phyloP scores from a whole-genome alignment of 2,329 filamentous ascomycete species.

The Xylariaceae sp. region DNA sequence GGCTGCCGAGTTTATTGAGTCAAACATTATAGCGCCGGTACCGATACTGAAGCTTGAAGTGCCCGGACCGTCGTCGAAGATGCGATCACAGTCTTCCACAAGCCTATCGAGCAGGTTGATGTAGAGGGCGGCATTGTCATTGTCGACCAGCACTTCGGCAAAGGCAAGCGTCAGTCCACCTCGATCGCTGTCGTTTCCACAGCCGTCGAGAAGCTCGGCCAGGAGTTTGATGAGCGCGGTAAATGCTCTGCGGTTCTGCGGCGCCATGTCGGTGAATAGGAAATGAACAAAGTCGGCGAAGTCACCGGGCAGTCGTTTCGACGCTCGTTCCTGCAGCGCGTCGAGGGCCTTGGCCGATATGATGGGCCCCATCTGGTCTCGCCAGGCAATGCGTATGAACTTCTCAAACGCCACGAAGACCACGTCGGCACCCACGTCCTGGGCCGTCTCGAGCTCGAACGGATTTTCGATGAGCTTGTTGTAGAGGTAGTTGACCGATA shows the following conservation, averaged over 20 bases:
- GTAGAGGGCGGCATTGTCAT: constrained; percentile 72
- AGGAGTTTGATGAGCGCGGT: constrained; percentile 79
- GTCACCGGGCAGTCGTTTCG: constrained; percentile 64
- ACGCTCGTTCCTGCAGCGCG: constrained; percentile 63
- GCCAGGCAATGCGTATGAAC: constrained; percentile 83
- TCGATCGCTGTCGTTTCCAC: constrained; percentile 83
- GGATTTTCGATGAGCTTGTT: constrained; percentile 82
- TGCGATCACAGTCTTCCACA: constrained; percentile 80
- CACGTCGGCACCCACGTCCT: constrained; percentile 73
- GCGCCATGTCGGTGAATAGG: constrained; percentile 60
- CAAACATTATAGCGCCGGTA: constrained; percentile 45
- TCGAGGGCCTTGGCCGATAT: constrained; percentile 67
- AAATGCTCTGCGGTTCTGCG: constrained; percentile 70
- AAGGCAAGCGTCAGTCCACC: constrained; percentile 85
- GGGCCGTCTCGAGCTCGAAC: constrained; percentile 67
- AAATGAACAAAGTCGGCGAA: constrained; percentile 65
- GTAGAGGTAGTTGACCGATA: constrained; percentile 83
- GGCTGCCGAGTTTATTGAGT: constrained; percentile 54
- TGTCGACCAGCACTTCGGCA: constrained; percentile 75
- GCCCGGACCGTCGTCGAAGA: constrained; percentile 62
- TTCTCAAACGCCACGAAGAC: constrained; percentile 92
- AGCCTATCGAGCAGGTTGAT: constrained; percentile 84
- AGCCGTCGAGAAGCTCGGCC: constrained; percentile 81
- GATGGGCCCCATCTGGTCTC: constrained; percentile 78
- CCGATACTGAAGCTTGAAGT: constrained; percentile 31